Percentiles rank a stretch among this genome's conserved stretches.
Evolutionary conservation across 495 filamentous ascomycete species (phyloP).

Genomic region (Chaetomidium leptoderma): DNA sequence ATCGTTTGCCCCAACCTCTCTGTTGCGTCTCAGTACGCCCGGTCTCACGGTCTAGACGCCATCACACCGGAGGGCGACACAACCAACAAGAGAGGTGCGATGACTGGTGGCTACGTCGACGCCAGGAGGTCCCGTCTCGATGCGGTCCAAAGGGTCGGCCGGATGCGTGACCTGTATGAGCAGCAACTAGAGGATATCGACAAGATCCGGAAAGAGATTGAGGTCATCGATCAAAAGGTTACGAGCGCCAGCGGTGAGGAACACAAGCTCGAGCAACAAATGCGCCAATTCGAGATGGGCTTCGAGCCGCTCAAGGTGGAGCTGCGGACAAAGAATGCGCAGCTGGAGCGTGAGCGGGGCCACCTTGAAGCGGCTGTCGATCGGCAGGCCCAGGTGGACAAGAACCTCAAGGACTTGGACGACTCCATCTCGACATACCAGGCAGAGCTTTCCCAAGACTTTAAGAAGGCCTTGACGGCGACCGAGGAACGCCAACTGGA

Average conservation of each 20-base stretch:
- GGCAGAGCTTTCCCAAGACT: constrained; percentile 74
- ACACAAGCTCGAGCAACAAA: constrained; percentile 76
- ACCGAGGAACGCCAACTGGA: constrained; percentile 81
- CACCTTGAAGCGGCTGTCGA: constrained; percentile 66
- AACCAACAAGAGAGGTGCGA: constrained; percentile 86
- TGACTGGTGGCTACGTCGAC: constrained; percentile 92
- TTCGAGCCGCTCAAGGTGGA: constrained; percentile 75
- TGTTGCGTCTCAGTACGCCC: constrained; percentile 80
- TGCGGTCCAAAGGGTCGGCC: constrained; percentile 70
- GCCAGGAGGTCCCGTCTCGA: constrained; percentile 75
- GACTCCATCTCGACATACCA: constrained; percentile 70
- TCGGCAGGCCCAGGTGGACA: constrained; percentile 68
- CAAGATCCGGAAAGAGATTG: constrained; percentile 53
- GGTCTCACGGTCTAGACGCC: constrained; percentile 83
- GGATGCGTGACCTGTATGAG: constrained; percentile 71
- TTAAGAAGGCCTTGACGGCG: constrained; percentile 82
- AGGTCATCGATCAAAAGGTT: constrained; percentile 78
- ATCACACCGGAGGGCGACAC: constrained; percentile 93
- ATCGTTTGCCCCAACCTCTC: constrained; percentile 88
- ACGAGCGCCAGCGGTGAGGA: constrained; percentile 74
- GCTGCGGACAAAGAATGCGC: constrained; percentile 62
- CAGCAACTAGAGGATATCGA: constrained; percentile 47
- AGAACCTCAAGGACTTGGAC: constrained; percentile 66
- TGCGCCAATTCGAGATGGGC: constrained; percentile 72
- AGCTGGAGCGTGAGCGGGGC: constrained; percentile 68